These are phyloP conservation scores for Tilletiopsis washingtonensis DNA, from an alignment of 1,284 basidiomycete species.

Conservation along the genomic window DNA sequence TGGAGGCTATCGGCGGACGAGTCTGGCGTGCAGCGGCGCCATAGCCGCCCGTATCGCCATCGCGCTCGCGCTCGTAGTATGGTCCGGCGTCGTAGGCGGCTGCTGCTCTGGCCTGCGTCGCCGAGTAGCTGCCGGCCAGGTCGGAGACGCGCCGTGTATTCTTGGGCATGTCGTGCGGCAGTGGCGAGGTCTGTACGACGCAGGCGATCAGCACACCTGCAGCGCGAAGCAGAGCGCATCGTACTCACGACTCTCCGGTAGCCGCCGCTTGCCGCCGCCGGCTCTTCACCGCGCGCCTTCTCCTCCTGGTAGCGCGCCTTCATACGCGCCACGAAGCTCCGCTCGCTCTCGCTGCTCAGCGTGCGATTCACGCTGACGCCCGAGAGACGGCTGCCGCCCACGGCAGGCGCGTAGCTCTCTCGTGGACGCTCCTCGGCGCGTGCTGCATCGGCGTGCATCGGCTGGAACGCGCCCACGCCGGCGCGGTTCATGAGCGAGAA, in stretches of 20 bases:
- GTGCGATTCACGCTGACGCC: constrained; percentile 24
- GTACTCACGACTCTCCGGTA: not conserved
- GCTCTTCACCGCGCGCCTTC: constrained; percentile 24
- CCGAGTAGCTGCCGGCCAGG: constrained; percentile 22
- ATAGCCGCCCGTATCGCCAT: no score
- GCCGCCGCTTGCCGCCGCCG: constrained; percentile 17
- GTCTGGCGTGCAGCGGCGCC: no score
- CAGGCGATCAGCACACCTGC: not conserved
- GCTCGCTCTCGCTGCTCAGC: constrained; percentile 34
- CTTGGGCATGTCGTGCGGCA: constrained; percentile 1
- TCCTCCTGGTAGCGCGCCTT: constrained; percentile 40
- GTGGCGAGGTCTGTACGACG: not conserved
- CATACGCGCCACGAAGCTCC: constrained; percentile 42
- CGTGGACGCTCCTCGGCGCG: constrained; percentile 8
- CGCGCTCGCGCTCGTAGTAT: not conserved
- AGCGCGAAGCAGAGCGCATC: not conserved
- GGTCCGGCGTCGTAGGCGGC: not conserved
- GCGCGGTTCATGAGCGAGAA: not conserved
- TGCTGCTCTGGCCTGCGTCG: no score
- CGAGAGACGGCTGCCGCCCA: constrained; percentile 24
- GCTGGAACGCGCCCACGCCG: not conserved
- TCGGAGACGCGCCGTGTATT: constrained; percentile 20
- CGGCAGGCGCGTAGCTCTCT: constrained; percentile 30
- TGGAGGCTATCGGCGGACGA: no score
- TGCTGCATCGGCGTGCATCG: not conserved